These are phyloP conservation scores for Penicillium occitanis DNA, from an alignment of 2,329 filamentous ascomycete species.

Conservation along the genomic window DNA sequence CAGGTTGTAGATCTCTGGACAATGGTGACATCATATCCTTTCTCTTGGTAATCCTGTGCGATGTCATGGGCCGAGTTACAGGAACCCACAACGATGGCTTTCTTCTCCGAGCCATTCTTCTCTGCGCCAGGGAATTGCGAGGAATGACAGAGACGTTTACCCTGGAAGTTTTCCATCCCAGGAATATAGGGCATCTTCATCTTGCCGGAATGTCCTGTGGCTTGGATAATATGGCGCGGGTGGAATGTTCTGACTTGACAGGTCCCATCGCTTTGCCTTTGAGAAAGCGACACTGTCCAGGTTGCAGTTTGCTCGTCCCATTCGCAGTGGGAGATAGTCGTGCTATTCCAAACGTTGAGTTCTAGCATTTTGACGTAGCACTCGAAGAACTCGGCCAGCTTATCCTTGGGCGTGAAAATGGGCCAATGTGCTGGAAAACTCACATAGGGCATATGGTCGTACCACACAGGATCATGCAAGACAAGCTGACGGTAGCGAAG, in stretches of 20 bases:
- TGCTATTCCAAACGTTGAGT: slow-evolving; percentile 64
- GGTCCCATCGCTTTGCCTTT: slow-evolving; percentile 35
- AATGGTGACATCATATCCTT: slow-evolving; percentile 67
- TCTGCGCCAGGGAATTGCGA: slow-evolving; percentile 58
- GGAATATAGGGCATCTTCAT: slow-evolving; percentile 54
- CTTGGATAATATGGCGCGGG: slow-evolving; percentile 64
- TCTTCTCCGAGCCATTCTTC: slow-evolving; percentile 54
- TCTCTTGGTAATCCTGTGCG: slow-evolving; percentile 65
- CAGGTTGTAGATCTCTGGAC: slow-evolving; percentile 67
- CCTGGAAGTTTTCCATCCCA: slow-evolving; percentile 56
- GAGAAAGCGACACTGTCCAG: slow-evolving; percentile 46
- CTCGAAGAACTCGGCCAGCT: slow-evolving; percentile 68
- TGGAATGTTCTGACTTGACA: slow-evolving; percentile 55
- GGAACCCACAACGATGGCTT: slow-evolving; percentile 64
- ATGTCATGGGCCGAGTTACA: slow-evolving; percentile 71
- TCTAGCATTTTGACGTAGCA: slow-evolving; percentile 63
- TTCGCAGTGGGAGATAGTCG: slow-evolving; percentile 52
- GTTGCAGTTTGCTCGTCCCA: slow-evolving; percentile 54
- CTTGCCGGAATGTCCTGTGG: slow-evolving; percentile 68
- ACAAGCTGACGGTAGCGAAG: slow-evolving; percentile 64
- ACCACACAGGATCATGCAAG: slow-evolving; percentile 65
- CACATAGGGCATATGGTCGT: slow-evolving; percentile 60
- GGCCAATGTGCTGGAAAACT: slow-evolving; percentile 66
- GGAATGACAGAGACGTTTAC: slow-evolving; percentile 61
- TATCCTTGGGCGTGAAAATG: slow-evolving; percentile 71